These are phyloP conservation scores for Phytophthora hibernalis DNA, from an alignment of 352 stramenopile species.

Conservation along the genomic window DNA sequence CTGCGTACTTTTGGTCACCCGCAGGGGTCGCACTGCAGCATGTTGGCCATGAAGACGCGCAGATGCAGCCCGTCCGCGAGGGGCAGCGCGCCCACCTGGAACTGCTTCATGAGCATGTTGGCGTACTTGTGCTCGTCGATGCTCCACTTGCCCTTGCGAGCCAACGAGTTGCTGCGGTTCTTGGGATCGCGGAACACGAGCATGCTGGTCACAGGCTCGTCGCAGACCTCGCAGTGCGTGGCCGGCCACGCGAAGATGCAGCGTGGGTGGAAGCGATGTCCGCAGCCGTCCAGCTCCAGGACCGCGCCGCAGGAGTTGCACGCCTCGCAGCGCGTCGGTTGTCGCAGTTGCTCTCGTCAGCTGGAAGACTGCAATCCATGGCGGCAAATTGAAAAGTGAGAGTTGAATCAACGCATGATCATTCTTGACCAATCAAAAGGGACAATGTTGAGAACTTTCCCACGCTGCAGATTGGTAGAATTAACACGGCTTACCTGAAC, in stretches of 20 bases:
- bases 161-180: slow-evolving; percentile 49
- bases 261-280: slow-evolving; percentile 80
- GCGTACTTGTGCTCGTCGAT: slow-evolving; percentile 82
- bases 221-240: slow-evolving; percentile 70
- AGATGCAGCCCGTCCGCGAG: slow-evolving; percentile 75
- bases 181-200: slow-evolving; percentile 62
- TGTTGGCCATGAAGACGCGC: slow-evolving; percentile 74
- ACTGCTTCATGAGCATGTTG: slow-evolving; percentile 86
- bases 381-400: slow-evolving; percentile 25
- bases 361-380: slow-evolving; percentile 9
- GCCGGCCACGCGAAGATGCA: slow-evolving; percentile 79
- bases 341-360: slow-evolving; percentile 23
- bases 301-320: slow-evolving; percentile 79
- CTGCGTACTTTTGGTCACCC: slow-evolving; percentile 85
- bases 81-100: slow-evolving; percentile 72
- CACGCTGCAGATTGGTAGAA: not conserved
- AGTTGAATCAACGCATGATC: not conserved
- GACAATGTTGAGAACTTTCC: slow-evolving; percentile 5
- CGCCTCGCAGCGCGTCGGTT: slow-evolving; percentile 67
- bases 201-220: slow-evolving; percentile 44
- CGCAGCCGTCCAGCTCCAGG: slow-evolving; percentile 71
- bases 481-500: too few species aligned
- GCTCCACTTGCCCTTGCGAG: slow-evolving; percentile 82
- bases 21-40: slow-evolving; percentile 84
- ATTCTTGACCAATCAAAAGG: slow-evolving; percentile 17